Evolutionary conservation across 257 asterid genomes (phyloP).

Genomic region (Henckelia pumila): DNA sequence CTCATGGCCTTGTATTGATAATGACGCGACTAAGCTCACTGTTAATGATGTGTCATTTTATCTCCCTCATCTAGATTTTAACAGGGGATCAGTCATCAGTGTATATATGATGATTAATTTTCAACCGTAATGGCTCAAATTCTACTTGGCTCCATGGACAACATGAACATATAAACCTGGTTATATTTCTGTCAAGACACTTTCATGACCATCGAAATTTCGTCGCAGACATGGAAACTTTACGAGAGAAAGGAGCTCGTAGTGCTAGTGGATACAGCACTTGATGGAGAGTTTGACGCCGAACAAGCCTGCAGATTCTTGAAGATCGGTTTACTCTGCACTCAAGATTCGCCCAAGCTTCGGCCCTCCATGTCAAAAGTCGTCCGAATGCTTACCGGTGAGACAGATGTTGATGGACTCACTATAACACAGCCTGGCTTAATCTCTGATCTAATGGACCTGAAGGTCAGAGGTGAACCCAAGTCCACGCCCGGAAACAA

Average conservation of each 20-base stretch:
- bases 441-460: conserved; percentile 85
- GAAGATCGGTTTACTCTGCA: conserved; percentile 84
- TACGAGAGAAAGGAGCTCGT: conserved; percentile 60
- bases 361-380: conserved; percentile 92
- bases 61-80: neutral
- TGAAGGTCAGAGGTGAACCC: conserved; percentile 52
- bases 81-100: neutral
- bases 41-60: neutral
- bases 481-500: conserved; percentile 32
- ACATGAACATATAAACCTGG: neutral
- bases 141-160: neutral
- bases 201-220: neutral
- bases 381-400: conserved; percentile 72
- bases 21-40: neutral
- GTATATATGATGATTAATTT: neutral
- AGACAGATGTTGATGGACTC: conserved; percentile 39
- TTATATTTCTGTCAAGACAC: neutral
- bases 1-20: neutral
- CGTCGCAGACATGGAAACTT: conserved; percentile 15
- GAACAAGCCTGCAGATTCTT: conserved; percentile 83
- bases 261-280: conserved; percentile 55
- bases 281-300: conserved; percentile 68
- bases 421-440: conserved; percentile 76
- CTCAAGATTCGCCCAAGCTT: conserved; percentile 82
- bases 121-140: neutral